Evolutionary conservation across 495 filamentous ascomycete species (phyloP).

Genomic region (Podospora comata): DNA sequence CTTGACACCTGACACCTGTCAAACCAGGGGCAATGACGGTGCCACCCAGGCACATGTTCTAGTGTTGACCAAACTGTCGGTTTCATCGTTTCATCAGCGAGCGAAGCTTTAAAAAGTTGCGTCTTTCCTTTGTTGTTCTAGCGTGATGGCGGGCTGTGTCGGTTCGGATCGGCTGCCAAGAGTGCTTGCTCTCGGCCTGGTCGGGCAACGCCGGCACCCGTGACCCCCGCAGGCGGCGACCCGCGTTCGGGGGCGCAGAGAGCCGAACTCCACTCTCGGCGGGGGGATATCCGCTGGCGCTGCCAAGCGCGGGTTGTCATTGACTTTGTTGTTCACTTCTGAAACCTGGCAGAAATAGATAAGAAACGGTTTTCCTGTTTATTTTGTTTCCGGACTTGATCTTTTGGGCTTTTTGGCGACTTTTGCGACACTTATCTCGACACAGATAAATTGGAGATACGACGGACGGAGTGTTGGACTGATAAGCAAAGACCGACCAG

Average conservation of each 20-base stretch:
- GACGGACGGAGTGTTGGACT: too few relatives aligned
- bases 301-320: conserved; percentile 4
- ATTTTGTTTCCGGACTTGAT: not conserved
- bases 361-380: not conserved
- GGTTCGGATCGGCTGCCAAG: conserved; percentile 4
- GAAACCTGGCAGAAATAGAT: not conserved
- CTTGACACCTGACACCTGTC: not conserved
- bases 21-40: not conserved
- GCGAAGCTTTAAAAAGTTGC: not conserved
- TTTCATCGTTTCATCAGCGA: not conserved
- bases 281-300: not conserved
- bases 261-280: not conserved
- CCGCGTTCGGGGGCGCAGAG: conserved; percentile 2
- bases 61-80: not conserved
- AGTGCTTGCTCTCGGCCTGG: not conserved
- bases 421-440: not conserved
- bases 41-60: not conserved
- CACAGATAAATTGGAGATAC: not conserved
- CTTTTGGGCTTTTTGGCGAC: not conserved
- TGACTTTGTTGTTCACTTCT: not conserved
- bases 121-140: not conserved
- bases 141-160: not conserved
- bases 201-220: conserved; percentile 5
- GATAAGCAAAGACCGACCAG: not conserved
- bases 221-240: not conserved